Percentiles rank a stretch among this genome's conserved stretches.
Conservation (phyloP, 495 filamentous ascomycete genomes). For the Podospora conica region DNA sequence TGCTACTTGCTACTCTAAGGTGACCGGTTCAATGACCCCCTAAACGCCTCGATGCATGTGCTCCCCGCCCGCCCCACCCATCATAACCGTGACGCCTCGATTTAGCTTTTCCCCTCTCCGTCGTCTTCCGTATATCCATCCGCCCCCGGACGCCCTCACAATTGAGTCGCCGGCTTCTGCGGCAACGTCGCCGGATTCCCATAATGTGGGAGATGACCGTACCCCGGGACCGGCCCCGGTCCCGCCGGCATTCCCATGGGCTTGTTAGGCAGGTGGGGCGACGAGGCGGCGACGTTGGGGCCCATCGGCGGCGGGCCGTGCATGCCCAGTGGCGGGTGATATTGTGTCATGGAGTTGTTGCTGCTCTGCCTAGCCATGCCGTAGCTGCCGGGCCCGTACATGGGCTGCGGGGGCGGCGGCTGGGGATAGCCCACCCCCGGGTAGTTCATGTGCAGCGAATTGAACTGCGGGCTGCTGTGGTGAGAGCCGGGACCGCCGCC, state of each 20-base stretch:
- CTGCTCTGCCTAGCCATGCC: conserved; percentile 50
- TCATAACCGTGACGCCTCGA: conserved; percentile 16
- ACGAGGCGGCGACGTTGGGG: conserved; percentile 12
- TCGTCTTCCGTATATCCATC: conserved; percentile 17
- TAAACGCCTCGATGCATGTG: conserved; percentile 26
- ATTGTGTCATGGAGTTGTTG: conserved; percentile 46
- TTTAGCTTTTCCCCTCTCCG: neutral
- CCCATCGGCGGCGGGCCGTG: conserved; percentile 17
- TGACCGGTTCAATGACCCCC: conserved; percentile 10
- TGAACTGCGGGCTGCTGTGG: conserved; percentile 43
- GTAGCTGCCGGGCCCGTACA: conserved; percentile 28
- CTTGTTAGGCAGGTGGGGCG: conserved; percentile 36
- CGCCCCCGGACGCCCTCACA: conserved; percentile 15
- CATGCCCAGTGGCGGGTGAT: conserved; percentile 31
- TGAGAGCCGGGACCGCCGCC: conserved; percentile 29
- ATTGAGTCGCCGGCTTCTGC: conserved; percentile 44
- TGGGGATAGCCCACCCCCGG: conserved; percentile 30
- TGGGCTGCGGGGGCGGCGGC: conserved; percentile 35
- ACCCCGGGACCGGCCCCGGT: conserved; percentile 31
- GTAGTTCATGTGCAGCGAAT: conserved; percentile 39
- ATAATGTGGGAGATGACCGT: conserved; percentile 47
- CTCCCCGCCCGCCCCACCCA: neutral
- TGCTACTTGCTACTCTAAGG: neutral
- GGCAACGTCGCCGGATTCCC: conserved; percentile 51
- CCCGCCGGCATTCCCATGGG: conserved; percentile 21